phyloP scores from a whole-genome alignment of 108 stramenopile genomes.

The Cyclostephanos tholiformis region DNA sequence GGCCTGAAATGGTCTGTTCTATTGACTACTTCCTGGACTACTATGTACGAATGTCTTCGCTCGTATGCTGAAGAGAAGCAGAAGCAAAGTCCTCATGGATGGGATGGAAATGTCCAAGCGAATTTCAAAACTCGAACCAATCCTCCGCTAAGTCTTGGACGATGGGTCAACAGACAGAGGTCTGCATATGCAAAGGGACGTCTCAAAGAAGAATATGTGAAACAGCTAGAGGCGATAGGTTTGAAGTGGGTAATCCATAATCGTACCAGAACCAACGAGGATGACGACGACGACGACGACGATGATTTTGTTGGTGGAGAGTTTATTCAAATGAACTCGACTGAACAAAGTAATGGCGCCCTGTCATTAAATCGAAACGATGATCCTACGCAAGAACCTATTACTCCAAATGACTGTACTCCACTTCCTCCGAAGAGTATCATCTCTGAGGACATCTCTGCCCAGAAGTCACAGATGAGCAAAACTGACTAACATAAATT shows the following conservation, averaged over 20 bases:
- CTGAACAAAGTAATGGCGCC: background rate
- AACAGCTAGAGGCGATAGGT: conserved; percentile 67
- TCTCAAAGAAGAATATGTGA: conserved; percentile 80
- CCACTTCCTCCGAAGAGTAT: background rate
- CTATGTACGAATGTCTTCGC: conserved; percentile 79
- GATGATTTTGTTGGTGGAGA: conserved; percentile 8
- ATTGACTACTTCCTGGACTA: conserved; percentile 78
- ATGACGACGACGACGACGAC: conserved; percentile 25
- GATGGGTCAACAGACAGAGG: conserved; percentile 89
- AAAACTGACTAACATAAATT: background rate
- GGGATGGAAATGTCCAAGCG: conserved; percentile 88
- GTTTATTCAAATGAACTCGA: background rate
- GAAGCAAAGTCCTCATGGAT: conserved; percentile 49
- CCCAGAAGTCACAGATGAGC: background rate
- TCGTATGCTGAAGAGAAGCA: conserved; percentile 61
- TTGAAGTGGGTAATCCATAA: conserved; percentile 67
- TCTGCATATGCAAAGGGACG: conserved; percentile 76
- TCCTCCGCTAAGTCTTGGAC: conserved; percentile 75
- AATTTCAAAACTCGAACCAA: conserved; percentile 71
- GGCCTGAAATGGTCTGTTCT: conserved; percentile 89
- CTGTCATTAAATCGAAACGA: background rate
- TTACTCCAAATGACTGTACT: background rate
- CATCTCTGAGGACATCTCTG: background rate
- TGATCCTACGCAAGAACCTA: background rate
- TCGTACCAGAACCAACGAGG: conserved; percentile 16